Base-by-base conservation (phyloP, 805 yeast genomes). In the Yamadazyma philogaea region DNA sequence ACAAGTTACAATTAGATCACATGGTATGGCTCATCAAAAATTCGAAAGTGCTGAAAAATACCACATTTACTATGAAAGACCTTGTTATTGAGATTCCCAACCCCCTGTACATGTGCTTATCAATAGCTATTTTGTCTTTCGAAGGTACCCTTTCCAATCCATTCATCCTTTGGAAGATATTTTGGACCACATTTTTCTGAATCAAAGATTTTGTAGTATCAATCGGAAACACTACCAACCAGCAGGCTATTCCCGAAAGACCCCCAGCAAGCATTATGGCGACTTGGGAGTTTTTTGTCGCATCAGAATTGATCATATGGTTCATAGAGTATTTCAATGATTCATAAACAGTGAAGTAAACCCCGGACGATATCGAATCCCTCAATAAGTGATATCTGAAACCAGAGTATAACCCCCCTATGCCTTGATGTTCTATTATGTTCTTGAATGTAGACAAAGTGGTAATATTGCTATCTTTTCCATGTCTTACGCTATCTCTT, bases 141-240 rank as follows among this genome's bases (percentile, higher is more conserved):
- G 51, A 55, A 7, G 47, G 48, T 7, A 73, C 73, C 31, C 67
- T 50, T 30, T 66, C 59, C 36, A 73, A 53, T 28, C 83, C 75
- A 44, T 74, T 68, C 53, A 66, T 66, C 32, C 57, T 67, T 42
- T 85, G 57, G 30, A 84, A 64, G n/a, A 84, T 79, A 48, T 82
- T 80, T 22, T 82, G 70, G 19, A 87, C 84, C 4, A 84, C 70
- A 52, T 87, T 91, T 44, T 84, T 77, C 55, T 87, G 96, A 34
- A 79, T 74, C 44, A 82, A 72, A 1, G 90, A 79, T 57, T 88
- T 87, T 45, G 84, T 70, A 0, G 96, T 87, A 59, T 87, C 96
- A 8, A 87, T 57, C 3, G 96, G 95, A 63, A 84, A 88, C 3
- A 87, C 81, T 0, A 79, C 60, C 2, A 79, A 62, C 95, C 95